Evolutionary conservation across 2,329 filamentous ascomycete species (phyloP), one percentile per base, ranked within the genome.

Genomic region (Nigrograna mackinnonii): DNA sequence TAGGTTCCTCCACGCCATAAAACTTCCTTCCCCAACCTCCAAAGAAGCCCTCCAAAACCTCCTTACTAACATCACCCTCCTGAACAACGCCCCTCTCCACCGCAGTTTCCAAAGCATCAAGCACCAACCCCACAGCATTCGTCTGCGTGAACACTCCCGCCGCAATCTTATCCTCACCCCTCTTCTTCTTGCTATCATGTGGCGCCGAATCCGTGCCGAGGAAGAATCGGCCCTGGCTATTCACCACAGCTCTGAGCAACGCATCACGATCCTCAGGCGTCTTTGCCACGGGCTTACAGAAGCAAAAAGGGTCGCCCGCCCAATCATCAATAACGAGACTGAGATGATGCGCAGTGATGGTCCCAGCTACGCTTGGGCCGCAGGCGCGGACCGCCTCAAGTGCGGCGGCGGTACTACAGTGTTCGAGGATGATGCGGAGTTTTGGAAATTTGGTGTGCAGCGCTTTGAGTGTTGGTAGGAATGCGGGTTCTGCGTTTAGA

Each of bases 331-430:
- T 83, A 11, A 86, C 89, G 22, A 96, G 78, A 54, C 82, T 90
- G 17, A 95, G 76, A 60, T 96, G 91, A 62, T 96, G 91, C 2
- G 89, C 88, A 0, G 91, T 96, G 53, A 95, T 90, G 7, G 88
- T 92, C 4, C 79, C 85, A 0, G 80, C 86, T 18, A 96, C 92
- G 3, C 81, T 87, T 14, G 85, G 80, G 0, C 90, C 89, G 60
- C 90, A 95, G 12, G 80, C 75, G 51, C 80, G 79, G 24, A 96
- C 91, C 1, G 89, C 85, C 49, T 87, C 82, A 4, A 96, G 76
- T 0, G 91, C 91, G 1, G 87, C 89, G 1, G 83, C 84, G 1
- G 90, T 95, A 9, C 90, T 91, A 76, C 89, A 95, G 72, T 96
- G 91, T 73, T 96, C 89, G 35, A 94, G 73, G 43, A 80, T 73